A percentile compares a stretch with the other conserved stretches of the same genome.
These are phyloP conservation scores for Coelastrella sp. DNA, from an alignment of 139 green algal species.

Conservation along the genomic window DNA sequence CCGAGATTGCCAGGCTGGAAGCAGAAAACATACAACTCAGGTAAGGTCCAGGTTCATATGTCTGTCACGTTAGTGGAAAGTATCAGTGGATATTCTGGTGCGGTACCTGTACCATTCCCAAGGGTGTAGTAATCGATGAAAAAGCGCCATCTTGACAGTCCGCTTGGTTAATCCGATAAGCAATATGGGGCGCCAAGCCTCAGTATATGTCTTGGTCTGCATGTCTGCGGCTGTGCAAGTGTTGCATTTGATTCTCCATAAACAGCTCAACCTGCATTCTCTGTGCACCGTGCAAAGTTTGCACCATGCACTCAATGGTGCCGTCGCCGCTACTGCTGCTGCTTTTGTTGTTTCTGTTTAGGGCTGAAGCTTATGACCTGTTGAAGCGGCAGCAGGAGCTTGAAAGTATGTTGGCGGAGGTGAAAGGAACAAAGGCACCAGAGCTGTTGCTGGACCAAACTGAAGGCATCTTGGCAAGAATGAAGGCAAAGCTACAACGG, in stretches of 20 bases:
- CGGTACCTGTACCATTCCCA: background rate
- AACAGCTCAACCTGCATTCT: too few species aligned
- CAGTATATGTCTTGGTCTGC: too few species aligned
- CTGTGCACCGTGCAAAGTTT: too few species aligned
- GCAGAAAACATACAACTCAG: conserved; percentile 39
- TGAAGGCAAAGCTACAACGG: conserved; percentile 37
- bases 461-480: conserved; percentile 20
- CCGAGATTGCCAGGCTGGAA: conserved; percentile 41
- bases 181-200: too few species aligned
- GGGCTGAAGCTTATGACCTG: conserved; percentile 29
- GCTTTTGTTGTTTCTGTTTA: background rate
- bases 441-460: conserved; percentile 41
- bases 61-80: background rate
- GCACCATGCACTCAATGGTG: too few species aligned
- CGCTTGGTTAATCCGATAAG: too few species aligned
- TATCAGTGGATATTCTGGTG: background rate
- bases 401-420: conserved; percentile 35
- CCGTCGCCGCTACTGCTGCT: too few species aligned
- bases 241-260: too few species aligned
- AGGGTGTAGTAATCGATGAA: too few species aligned
- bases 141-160: too few species aligned
- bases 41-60: too few species aligned
- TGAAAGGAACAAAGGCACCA: conserved; percentile 21
- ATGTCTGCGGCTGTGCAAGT: too few species aligned
- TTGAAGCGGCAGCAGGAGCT: conserved; percentile 44